Base-by-base conservation (phyloP, 1,284 basidiomycete genomes). In the Boletus sp. region DNA sequence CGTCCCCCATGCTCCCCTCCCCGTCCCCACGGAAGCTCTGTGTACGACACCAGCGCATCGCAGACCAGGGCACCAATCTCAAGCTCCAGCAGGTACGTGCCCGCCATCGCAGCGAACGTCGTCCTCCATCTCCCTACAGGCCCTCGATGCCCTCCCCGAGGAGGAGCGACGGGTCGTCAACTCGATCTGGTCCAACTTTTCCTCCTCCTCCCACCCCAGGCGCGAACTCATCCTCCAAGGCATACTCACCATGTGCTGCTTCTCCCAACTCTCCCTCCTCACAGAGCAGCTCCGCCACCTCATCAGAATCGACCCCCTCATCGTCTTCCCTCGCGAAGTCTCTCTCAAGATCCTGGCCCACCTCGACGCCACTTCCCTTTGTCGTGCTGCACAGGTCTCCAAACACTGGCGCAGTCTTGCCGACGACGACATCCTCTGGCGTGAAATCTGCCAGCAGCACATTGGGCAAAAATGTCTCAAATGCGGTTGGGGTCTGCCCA, bases 181-280 rank as follows among this genome's bases (percentile, higher is more conserved):
- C 70, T 86, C 91, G 10, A 89, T 98, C 64, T 99, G 97, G 97
- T 94, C 95, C 60, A 93, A 90, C 69, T 99, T 99, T 78, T 97
- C 95, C 16, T 94, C 94, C 0, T 97, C 97, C 1, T 89, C 95
- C 0, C 95, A 97, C 70, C 87, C 91, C 14, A 88, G 94, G 38
- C 87, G 97, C 46, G 93, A 93, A 46, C 86, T 99, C 71, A 98
- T 99, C 72, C 89, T 99, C 51, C 94, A 95, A 71, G 97, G 97
- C 35, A 85, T 99, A 62, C 88, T 99, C 68, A 98, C 97, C n/a
- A 99, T 99, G 94, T 99, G 97, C 77, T 99, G 97, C 78, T 98
- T 97, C 80, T 94, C 94, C 44, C 97, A 98, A 72, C 89, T 99
- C n/a, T 98, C 97, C 27, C 91, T 98, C 59, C 88, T 99, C 53